These are phyloP conservation scores for Triticum urartu DNA, from an alignment of 176 grass and related monocot genomes.

Conservation along the genomic window DNA sequence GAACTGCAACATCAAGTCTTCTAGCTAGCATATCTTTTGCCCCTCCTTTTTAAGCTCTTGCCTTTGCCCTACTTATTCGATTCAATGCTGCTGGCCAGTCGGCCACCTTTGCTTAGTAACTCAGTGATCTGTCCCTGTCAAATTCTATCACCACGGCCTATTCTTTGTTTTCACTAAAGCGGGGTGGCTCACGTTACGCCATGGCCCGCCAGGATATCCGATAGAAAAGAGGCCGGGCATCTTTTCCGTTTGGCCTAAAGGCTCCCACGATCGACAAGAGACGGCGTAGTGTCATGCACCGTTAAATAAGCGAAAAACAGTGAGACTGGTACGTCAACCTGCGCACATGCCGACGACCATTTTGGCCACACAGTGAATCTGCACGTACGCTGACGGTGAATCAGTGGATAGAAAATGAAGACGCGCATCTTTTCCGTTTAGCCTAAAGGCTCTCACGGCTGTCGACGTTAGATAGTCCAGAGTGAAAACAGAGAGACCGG, in stretches of 20 bases:
- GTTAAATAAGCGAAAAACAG: background rate
- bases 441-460: background rate
- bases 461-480: background rate
- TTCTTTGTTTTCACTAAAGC: background rate
- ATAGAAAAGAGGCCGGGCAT: background rate
- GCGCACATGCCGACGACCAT: background rate
- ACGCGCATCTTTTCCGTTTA: background rate
- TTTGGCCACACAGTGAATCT: background rate
- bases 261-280: background rate
- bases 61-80: too few species aligned
- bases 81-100: too few species aligned
- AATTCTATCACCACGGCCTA: too few species aligned
- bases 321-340: background rate
- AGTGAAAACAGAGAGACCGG: background rate
- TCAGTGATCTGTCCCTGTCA: background rate
- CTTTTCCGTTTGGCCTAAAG: background rate
- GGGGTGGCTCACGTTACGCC: background rate
- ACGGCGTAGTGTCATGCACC: background rate
- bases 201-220: constrained; percentile 13
- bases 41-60: too few species aligned
- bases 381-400: background rate
- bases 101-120: background rate
- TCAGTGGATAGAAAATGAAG: background rate
- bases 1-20: too few species aligned
- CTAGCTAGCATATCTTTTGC: too few species aligned